Evolutionary conservation across 495 filamentous ascomycete species (phyloP), one percentile per base, ranked within the genome.

Genomic region (Rostrohypoxylon terebratum): DNA sequence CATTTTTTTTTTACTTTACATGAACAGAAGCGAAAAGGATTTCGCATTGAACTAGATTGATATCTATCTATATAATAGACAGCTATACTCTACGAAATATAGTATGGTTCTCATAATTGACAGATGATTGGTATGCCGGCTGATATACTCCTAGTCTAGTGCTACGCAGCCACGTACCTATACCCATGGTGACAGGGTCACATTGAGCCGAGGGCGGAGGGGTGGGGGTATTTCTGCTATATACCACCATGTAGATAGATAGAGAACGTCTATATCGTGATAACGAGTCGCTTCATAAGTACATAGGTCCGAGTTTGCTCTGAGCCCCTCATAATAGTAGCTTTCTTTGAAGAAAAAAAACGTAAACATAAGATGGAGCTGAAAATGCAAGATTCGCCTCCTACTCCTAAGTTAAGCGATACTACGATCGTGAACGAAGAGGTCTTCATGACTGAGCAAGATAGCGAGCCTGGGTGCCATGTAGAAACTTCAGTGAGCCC

Each of bases 401-500:
- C 6, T 36, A 7, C 25, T 34, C 6, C 10, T 20, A 72, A 72
- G 25, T 25, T 9, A 14, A 34, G 4, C 4, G 59, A 21, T 10
- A 18, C 8, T 45, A 33, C 51, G 2, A 42, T 59, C 1, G 59
- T 63, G 11, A 4, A 54, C 14, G 63, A 53, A 21, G 34, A 45
- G 25, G 25, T 36, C 3, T 8, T 14, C 16, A 20, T 38, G 7
- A 21, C 38, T 3, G 59, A 63, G 21, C 44, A n/a, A 8, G 47
- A 25, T 2, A 44, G 23, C 20, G 47, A 34, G 3, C 10, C 25
- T 9, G n/a, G 3, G n/a, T 3, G 11, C 3, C 38, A 38, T 31
- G 10, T 10, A 9, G 53, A n/a, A 47, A 23, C 23, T 25, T 82
- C 83, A 66, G 80, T 80, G 21, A 78, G 83, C 48, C 81, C 81